Conservation (phyloP, 2,329 filamentous ascomycete genomes). For the Colletotrichum gigasporum region DNA sequence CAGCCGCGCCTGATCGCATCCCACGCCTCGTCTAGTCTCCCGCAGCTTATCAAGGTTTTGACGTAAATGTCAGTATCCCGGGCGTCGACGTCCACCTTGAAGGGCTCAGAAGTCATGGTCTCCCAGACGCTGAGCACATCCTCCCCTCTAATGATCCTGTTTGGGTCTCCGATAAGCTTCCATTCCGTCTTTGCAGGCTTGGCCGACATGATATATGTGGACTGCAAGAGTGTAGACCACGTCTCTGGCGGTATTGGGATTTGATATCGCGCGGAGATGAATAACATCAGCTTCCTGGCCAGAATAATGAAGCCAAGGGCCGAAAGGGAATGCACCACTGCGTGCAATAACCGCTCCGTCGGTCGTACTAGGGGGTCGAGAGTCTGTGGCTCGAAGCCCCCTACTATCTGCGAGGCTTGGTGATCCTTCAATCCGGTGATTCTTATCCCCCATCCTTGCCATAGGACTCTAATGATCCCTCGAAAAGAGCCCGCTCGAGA, state of each 20-base stretch:
- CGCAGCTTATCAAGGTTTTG: conserved; percentile 47
- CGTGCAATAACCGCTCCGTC: conserved; percentile 65
- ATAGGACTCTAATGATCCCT: conserved; percentile 10
- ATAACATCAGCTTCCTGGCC: conserved; percentile 69
- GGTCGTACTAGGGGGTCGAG: conserved; percentile 66
- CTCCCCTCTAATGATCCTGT: conserved; percentile 46
- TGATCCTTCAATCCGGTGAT: conserved; percentile 21
- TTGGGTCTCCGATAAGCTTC: conserved; percentile 40
- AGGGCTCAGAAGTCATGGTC: conserved; percentile 67
- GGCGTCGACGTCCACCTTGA: conserved; percentile 65
- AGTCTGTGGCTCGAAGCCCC: conserved; percentile 48
- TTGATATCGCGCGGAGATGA: conserved; percentile 67
- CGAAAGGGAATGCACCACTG: conserved; percentile 75
- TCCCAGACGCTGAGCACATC: conserved; percentile 65
- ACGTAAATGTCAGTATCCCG: conserved; percentile 60
- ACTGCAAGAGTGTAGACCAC: conserved; percentile 75
- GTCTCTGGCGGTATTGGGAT: conserved; percentile 64
- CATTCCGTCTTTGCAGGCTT: conserved; percentile 49
- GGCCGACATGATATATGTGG: conserved; percentile 67
- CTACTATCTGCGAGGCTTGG: conserved; percentile 38
- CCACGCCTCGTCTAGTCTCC: conserved; percentile 13
- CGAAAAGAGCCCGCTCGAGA: conserved; percentile 17
- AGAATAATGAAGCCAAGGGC: conserved; percentile 70
- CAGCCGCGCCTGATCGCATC: conserved; percentile 8
- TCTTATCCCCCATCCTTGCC: conserved; percentile 10